Percentiles rank a stretch among this genome's conserved stretches.
phyloP scores from a whole-genome alignment of 148 eudicot species.

The Rhododendron ovatum region DNA sequence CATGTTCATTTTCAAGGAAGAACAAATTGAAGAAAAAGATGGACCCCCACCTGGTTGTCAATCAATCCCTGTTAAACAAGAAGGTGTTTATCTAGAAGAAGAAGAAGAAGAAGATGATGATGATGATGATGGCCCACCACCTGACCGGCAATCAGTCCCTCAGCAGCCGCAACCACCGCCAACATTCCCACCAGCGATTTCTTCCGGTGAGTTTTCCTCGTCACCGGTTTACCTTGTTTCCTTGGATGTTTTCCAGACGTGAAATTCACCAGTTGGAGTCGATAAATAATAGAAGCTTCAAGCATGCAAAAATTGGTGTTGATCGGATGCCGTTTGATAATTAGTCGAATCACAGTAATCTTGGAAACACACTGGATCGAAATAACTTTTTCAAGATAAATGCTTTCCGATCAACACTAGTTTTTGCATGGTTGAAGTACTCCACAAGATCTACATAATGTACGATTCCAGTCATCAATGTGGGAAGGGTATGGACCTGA shows the following conservation, averaged over 20 bases:
- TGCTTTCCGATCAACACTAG: too few relatives aligned
- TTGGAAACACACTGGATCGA: too few relatives aligned
- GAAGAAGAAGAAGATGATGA: neutral
- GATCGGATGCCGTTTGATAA: too few relatives aligned
- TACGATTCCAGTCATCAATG: too few relatives aligned
- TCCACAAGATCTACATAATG: too few relatives aligned
- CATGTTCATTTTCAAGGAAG: neutral
- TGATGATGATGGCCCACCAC: neutral
- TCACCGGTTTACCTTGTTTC: neutral
- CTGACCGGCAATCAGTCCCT: neutral
- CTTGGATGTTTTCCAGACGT: neutral
- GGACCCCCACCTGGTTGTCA: neutral
- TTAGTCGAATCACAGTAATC: too few relatives aligned
- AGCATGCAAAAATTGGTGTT: neutral
- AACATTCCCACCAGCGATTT: too few relatives aligned
- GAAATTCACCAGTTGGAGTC: neutral
- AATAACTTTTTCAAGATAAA: too few relatives aligned
- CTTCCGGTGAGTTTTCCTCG: neutral
- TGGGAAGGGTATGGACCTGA: too few relatives aligned
- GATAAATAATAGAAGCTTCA: neutral
- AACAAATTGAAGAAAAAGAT: neutral
- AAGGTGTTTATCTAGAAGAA: neutral
- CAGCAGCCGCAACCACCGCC: neutral
- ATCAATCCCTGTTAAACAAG: neutral
- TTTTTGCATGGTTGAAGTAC: too few relatives aligned